Evolutionary conservation across 805 yeast species (phyloP), one percentile per base, ranked within the genome.

Genomic region (Myxozyma mucilagina): DNA sequence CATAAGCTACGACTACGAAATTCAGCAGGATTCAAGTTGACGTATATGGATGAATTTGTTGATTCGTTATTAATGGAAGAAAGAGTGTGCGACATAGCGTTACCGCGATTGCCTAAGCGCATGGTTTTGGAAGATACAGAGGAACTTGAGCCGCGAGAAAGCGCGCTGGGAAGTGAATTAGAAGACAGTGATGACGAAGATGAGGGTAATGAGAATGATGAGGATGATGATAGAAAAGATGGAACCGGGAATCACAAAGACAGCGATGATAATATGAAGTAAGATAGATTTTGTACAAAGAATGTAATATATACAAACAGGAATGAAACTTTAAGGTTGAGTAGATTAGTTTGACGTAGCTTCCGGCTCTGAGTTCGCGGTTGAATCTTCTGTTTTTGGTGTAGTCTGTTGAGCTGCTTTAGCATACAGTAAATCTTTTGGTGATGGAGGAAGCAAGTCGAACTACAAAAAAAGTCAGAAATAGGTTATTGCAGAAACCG

Each of bases 21-120:
- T n/a, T 64, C 66, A 16, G 74, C 71, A 53, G 74, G 78, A 9
- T 74, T 79, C 67, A 75, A 71, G 38, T 72, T 84, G 56, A 74
- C 77, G 4, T 80, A 84, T 69, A 79, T 93, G 75, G 98, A 93
- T 72, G 93, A 86, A 70, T 82, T 86, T 69, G 81, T 84, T 0
- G 97, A 93, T 68, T 74, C 75, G 44, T 71, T 93, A 50, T 72
- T 87, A 31, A 76, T 70, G 1, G 77, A 80, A 39, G 83, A 82
- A 42, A 79, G 90, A 61, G 86, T 87, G 20, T 82, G 88, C 67
- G 97, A 89, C 51, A 75, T 91, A 55, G 83, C 89, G 1, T 70
- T 93, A 51, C 96, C 97, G 0, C 64, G 90, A 66, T 63, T 90
- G 70, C 71, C 78, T 1, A 67, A 70, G 18, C 67, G 80, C 24